A percentile compares a stretch with the other conserved stretches of the same genome.
These are phyloP conservation scores for Starmerella floricola DNA, from an alignment of 805 yeast species.

Conservation along the genomic window DNA sequence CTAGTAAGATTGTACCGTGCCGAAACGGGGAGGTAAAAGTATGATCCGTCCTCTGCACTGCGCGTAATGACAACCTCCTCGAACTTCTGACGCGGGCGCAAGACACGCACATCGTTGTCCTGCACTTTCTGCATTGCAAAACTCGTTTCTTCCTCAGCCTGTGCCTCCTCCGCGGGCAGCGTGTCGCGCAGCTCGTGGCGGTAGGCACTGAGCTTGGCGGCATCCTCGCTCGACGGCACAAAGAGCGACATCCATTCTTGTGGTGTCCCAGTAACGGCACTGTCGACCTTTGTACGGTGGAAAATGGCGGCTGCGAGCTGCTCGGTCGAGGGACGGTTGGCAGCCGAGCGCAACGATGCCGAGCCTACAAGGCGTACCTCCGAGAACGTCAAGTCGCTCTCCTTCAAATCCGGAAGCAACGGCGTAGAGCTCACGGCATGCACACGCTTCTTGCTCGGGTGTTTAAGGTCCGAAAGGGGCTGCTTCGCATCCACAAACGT, in stretches of 20 bases:
- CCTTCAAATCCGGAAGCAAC: constrained; percentile 79
- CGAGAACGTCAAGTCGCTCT: constrained; percentile 60
- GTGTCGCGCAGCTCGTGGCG: constrained; percentile 37
- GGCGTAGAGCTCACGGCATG: constrained; percentile 71
- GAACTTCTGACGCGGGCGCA: constrained; percentile 29
- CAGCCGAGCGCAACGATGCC: constrained; percentile 31
- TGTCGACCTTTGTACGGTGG: constrained; percentile 35
- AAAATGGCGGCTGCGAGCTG: constrained; percentile 42
- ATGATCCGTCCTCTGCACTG: constrained; percentile 40
- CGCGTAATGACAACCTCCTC: constrained; percentile 63
- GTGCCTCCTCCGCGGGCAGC: constrained; percentile 22
- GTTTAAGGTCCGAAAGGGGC: constrained; percentile 41
- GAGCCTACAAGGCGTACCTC: constrained; percentile 34
- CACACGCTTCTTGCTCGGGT: constrained; percentile 60
- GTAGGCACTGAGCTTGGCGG: constrained; percentile 32
- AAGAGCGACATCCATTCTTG: constrained; percentile 72
- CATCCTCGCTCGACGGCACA: constrained; percentile 37
- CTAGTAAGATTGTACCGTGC: constrained; percentile 74
- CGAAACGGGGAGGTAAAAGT: constrained; percentile 63
- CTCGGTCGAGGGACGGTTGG: constrained; percentile 14
- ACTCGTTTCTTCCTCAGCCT: constrained; percentile 23
- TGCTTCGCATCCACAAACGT: constrained; percentile 54
- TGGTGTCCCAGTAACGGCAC: constrained; percentile 22
- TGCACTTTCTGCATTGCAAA: constrained; percentile 53
- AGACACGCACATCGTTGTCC: constrained; percentile 56